These are phyloP conservation scores for Xylariaceae sp. DNA, from an alignment of 2,329 filamentous ascomycete species.

Conservation along the genomic window DNA sequence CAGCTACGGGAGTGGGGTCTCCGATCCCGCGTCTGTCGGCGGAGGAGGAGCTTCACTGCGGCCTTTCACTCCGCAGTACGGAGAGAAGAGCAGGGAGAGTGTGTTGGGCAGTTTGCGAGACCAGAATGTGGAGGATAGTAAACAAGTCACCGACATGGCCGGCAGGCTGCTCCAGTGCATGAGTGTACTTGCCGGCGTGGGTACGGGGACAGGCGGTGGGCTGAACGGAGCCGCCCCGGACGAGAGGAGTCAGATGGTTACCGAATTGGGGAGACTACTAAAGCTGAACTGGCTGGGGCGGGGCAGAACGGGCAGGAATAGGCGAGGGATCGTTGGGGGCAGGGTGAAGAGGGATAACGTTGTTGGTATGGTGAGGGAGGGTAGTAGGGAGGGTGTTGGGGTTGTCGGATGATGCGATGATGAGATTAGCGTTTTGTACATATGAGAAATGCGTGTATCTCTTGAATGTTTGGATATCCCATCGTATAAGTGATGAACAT, in stretches of 20 bases:
- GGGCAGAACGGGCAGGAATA: constrained; percentile 82
- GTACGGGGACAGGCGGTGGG: constrained; percentile 50
- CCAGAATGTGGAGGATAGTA: constrained; percentile 64
- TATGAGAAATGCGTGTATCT: too few relatives aligned
- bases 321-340: constrained; percentile 82
- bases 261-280: constrained; percentile 78
- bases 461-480: too few relatives aligned
- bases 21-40: constrained; percentile 34
- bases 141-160: constrained; percentile 89
- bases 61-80: constrained; percentile 50
- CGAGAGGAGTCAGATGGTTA: constrained; percentile 72
- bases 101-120: constrained; percentile 45
- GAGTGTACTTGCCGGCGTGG: constrained; percentile 79
- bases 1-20: constrained; percentile 55
- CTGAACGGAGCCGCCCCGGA: constrained; percentile 52
- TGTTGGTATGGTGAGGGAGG: constrained; percentile 20
- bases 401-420: constrained; percentile 20
- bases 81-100: constrained; percentile 30
- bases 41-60: constrained; percentile 44
- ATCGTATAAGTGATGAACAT: too few relatives aligned
- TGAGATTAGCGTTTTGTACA: too few relatives aligned
- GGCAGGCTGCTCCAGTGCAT: constrained; percentile 96
- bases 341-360: constrained; percentile 47
- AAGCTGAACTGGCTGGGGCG: constrained; percentile 97
- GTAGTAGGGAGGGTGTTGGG: constrained; percentile 26